These are phyloP conservation scores for Fusarium domesticum DNA, from an alignment of 2,329 filamentous ascomycete genomes.

Conservation along the genomic window DNA sequence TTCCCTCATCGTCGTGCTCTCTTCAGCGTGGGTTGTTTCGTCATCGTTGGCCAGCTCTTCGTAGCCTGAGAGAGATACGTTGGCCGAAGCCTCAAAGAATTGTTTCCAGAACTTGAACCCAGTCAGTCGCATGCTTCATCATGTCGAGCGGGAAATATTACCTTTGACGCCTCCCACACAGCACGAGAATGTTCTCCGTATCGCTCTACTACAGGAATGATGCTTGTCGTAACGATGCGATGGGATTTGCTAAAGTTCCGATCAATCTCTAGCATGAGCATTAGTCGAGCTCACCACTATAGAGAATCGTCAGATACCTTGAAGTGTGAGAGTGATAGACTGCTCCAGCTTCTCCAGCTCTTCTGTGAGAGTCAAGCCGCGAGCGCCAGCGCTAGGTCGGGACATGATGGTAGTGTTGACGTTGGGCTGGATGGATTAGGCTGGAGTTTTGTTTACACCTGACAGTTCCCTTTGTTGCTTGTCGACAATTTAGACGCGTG, in stretches of 20 bases:
- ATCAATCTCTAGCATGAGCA: conserved; percentile 73
- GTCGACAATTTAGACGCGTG: conserved; percentile 23
- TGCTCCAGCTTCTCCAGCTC: conserved; percentile 96
- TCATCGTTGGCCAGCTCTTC: conserved; percentile 75
- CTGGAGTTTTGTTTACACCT: conserved; percentile 8
- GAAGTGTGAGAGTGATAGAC: conserved; percentile 90
- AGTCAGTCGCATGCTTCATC: background rate
- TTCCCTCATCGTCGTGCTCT: conserved; percentile 55
- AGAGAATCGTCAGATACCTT: conserved; percentile 57
- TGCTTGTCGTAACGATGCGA: conserved; percentile 90
- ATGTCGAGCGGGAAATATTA: conserved; percentile 31
- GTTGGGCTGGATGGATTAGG: conserved; percentile 1
- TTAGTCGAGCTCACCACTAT: background rate
- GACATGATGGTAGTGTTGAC: conserved; percentile 41
- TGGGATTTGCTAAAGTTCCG: conserved; percentile 97
- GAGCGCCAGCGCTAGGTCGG: conserved; percentile 45
- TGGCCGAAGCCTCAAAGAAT: conserved; percentile 98
- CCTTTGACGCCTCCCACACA: conserved; percentile 97
- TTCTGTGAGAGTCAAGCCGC: conserved; percentile 77
- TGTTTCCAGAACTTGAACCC: conserved; percentile 89
- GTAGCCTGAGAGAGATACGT: conserved; percentile 93
- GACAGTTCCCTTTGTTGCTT: conserved; percentile 10
- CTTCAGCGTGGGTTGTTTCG: conserved; percentile 49
- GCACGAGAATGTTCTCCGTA: conserved; percentile 91
- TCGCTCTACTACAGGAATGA: conserved; percentile 88